Evolutionary conservation across 2,329 filamentous ascomycete species (phyloP).

Genomic region (Didymella exigua): DNA sequence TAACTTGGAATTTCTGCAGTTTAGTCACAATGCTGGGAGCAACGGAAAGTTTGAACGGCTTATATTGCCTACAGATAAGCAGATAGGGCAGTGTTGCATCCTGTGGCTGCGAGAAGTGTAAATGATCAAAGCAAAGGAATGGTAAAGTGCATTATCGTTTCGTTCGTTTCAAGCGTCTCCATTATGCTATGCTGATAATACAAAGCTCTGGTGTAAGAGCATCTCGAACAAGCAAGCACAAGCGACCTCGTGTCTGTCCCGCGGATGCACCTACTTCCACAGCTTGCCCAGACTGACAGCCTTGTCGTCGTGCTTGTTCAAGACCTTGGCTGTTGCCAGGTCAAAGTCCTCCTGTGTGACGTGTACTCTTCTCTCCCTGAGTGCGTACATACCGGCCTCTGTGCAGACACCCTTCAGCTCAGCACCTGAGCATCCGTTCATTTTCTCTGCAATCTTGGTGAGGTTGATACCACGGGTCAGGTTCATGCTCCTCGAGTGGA

Average conservation of each 20-base stretch:
- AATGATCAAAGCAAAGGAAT: background rate
- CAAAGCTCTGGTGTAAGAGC: slow-evolving; percentile 10
- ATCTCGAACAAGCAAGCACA: slow-evolving; percentile 1
- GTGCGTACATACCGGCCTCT: slow-evolving; percentile 96
- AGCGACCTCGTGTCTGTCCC: background rate
- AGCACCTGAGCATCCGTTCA: slow-evolving; percentile 98
- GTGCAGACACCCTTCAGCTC: slow-evolving; percentile 99
- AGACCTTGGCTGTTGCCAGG: slow-evolving; percentile 95
- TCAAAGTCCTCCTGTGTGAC: slow-evolving; percentile 99
- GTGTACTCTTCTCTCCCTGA: slow-evolving; percentile 93
- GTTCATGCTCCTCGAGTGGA: slow-evolving; percentile 98
- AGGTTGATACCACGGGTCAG: slow-evolving; percentile 96
- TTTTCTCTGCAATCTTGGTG: slow-evolving; percentile 98
- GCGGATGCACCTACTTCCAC: slow-evolving; percentile 66
- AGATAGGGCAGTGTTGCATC: background rate
- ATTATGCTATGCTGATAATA: slow-evolving; percentile 25
- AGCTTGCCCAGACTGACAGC: slow-evolving; percentile 88
- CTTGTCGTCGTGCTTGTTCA: slow-evolving; percentile 99
- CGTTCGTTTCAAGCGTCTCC: slow-evolving; percentile 15
- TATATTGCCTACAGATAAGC: background rate
- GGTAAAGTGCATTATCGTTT: slow-evolving; percentile 1
- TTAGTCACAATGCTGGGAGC: too few species aligned
- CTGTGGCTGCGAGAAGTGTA: background rate
- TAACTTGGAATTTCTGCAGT: background rate
- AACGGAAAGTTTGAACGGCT: background rate